These are phyloP conservation scores for Cordyceps javanica DNA, from an alignment of 2,329 filamentous ascomycete genomes.

Conservation along the genomic window DNA sequence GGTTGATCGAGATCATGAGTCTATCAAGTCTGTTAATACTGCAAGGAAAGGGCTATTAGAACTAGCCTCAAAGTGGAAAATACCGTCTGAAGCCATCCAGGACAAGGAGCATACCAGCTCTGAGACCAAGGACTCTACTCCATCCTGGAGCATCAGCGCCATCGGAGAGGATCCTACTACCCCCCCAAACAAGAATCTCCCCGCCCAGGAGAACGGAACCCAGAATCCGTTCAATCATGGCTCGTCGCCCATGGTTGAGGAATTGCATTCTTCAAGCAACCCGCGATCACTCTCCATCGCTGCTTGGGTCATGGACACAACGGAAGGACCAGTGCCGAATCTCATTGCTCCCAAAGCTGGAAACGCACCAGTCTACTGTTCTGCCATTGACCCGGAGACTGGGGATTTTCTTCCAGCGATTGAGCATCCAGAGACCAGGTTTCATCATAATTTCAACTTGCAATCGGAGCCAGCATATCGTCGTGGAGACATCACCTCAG, in stretches of 20 bases:
- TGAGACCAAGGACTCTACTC: not conserved
- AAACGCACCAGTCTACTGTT: not conserved
- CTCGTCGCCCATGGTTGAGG: not conserved
- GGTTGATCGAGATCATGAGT: not conserved
- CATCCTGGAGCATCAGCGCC: conserved; percentile 1
- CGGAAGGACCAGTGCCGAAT: not conserved
- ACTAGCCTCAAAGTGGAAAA: not conserved
- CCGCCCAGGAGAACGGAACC: not conserved
- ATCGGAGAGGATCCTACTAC: not conserved
- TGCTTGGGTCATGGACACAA: not conserved
- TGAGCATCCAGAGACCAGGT: not conserved
- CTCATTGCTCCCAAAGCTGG: not conserved
- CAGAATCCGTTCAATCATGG: not conserved
- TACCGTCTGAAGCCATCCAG: not conserved
- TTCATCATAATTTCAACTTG: not conserved
- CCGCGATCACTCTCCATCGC: not conserved
- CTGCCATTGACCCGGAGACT: conserved; percentile 3
- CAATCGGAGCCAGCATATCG: conserved; percentile 20
- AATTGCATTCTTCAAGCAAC: not conserved
- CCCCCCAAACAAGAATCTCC: not conserved
- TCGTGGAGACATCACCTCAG: conserved; percentile 23
- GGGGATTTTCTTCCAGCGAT: not conserved
- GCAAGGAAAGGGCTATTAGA: not conserved
- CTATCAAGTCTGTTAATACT: not conserved
- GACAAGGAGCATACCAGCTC: not conserved